Conservation (phyloP, 495 filamentous ascomycete species). For the Chaetomium cochliodes region DNA sequence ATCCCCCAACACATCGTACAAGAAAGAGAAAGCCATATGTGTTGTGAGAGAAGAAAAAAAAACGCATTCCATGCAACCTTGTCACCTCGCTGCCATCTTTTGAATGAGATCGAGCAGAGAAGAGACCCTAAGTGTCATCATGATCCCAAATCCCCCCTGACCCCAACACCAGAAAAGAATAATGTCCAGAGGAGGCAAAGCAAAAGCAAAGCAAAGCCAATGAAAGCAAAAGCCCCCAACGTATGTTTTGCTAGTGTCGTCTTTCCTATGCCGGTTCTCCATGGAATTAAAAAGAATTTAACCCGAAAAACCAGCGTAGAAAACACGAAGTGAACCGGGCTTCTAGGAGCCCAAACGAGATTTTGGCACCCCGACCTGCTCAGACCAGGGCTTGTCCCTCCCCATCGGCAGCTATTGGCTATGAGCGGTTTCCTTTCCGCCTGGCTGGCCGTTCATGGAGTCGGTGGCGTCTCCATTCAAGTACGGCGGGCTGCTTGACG, state of each 20-base stretch:
- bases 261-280: background rate
- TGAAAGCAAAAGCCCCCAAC: background rate
- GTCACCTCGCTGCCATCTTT: background rate
- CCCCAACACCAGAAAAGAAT: too few species aligned
- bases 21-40: background rate
- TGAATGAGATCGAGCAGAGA: too few species aligned
- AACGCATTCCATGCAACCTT: background rate
- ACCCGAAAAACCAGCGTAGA: constrained; percentile 7
- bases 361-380: background rate
- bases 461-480: constrained; percentile 56
- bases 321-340: constrained; percentile 4
- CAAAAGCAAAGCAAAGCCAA: background rate
- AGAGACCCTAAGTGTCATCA: too few species aligned
- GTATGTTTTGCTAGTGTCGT: background rate
- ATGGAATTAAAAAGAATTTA: constrained; percentile 7
- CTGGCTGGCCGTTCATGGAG: constrained; percentile 28
- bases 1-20: background rate
- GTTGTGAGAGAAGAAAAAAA: background rate
- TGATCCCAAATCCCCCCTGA: too few species aligned
- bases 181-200: background rate
- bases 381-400: background rate
- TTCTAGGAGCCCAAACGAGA: background rate
- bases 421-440: background rate
- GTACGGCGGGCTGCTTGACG: constrained; percentile 62
- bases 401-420: background rate